Conservation (phyloP, 2,329 filamentous ascomycete genomes). For the Penicillium frequentans region DNA sequence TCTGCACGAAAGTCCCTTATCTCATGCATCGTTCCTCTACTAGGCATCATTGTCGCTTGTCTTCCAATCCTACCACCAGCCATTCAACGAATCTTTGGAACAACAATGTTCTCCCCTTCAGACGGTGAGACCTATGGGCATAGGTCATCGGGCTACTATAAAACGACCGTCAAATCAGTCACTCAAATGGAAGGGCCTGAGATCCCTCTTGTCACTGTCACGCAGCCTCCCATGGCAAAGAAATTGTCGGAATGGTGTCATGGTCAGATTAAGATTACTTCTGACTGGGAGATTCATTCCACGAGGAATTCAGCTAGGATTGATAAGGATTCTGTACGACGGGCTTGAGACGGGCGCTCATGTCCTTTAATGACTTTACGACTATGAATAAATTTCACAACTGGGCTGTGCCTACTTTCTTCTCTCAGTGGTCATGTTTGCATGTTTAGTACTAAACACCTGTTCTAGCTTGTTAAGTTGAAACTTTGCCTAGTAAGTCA, state of each 20-base stretch:
- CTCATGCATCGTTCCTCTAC: slow-evolving; percentile 4
- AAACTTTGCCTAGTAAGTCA: too few species aligned
- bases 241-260: slow-evolving; percentile 15
- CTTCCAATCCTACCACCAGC: slow-evolving; percentile 13
- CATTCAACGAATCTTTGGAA: slow-evolving; percentile 3
- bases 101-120: background rate
- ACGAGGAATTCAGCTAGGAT: slow-evolving; percentile 20
- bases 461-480: too few species aligned
- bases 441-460: too few species aligned
- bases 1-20: slow-evolving; percentile 16
- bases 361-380: background rate
- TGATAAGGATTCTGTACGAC: slow-evolving; percentile 15
- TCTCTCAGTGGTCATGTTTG: background rate
- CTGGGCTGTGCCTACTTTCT: background rate
- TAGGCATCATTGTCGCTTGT: slow-evolving; percentile 19
- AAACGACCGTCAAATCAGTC: slow-evolving; percentile 8
- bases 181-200: slow-evolving; percentile 7
- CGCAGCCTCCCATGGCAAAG: slow-evolving; percentile 9
- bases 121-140: background rate
- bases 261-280: slow-evolving; percentile 23
- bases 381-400: background rate
- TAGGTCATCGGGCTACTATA: slow-evolving; percentile 10
- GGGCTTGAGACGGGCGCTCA: background rate
- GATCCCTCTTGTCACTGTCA: slow-evolving; percentile 15
- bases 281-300: slow-evolving; percentile 26